These are phyloP conservation scores for Bidens hawaiensis DNA, from an alignment of 140 eudicot species.

Conservation along the genomic window DNA sequence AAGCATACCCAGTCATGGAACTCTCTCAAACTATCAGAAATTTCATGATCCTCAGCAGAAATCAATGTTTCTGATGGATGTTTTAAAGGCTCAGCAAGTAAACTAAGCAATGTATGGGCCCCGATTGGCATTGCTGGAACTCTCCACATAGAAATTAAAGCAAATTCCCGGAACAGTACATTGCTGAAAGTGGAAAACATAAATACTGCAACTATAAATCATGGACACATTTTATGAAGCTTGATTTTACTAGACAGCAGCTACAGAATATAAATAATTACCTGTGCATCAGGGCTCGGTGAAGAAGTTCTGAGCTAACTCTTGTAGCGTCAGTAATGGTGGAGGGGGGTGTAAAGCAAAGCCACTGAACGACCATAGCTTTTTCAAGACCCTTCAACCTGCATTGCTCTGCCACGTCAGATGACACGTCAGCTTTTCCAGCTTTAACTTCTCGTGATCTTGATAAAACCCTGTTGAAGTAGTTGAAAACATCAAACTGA, in stretches of 20 bases:
- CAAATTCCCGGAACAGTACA: constrained; percentile 83
- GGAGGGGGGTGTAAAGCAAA: constrained; percentile 95
- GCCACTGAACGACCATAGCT: constrained; percentile 96
- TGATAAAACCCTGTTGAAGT: constrained; percentile 54
- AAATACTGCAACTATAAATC: background rate
- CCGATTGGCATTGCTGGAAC: constrained; percentile 89
- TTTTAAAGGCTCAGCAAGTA: constrained; percentile 93
- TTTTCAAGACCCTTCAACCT: constrained; percentile 76
- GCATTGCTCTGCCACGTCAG: constrained; percentile 77
- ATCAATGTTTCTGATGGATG: constrained; percentile 52
- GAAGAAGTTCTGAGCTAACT: constrained; percentile 64
- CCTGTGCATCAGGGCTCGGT: constrained; percentile 83
- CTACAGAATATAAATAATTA: constrained; percentile 2
- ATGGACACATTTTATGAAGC: background rate
- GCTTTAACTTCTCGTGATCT: constrained; percentile 73
- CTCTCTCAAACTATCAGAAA: constrained; percentile 82
- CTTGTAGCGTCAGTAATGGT: constrained; percentile 53
- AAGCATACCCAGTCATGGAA: constrained; percentile 89
- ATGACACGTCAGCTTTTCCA: constrained; percentile 51
- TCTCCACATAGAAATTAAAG: constrained; percentile 96
- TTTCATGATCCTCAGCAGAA: constrained; percentile 44
- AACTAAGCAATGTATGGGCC: constrained; percentile 88
- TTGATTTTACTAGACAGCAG: constrained; percentile 1
- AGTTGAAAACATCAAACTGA: constrained; percentile 7
- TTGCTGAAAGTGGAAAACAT: constrained; percentile 79